phyloP scores from a whole-genome alignment of 2,329 filamentous ascomycete genomes.

The Pyrenophora graminea region DNA sequence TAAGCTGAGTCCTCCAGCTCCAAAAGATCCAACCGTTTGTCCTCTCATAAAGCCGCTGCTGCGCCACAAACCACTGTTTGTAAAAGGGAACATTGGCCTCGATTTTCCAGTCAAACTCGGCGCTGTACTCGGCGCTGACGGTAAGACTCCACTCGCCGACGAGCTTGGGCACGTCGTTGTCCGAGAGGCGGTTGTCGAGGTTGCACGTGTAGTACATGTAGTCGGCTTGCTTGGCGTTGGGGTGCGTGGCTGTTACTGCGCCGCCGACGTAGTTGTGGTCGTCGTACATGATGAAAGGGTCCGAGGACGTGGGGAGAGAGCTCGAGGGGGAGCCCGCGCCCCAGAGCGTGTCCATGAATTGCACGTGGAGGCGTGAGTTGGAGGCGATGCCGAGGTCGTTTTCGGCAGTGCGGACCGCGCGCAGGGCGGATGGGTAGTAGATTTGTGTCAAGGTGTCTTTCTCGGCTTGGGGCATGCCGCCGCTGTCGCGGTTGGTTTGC shows the following conservation, averaged over 20 bases:
- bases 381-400: constrained; percentile 48
- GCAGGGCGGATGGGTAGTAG: constrained; percentile 57
- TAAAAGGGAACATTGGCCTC: constrained; percentile 56
- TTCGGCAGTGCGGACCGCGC: constrained; percentile 56
- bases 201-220: constrained; percentile 59
- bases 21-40: constrained; percentile 63
- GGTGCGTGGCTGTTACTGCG: constrained; percentile 36
- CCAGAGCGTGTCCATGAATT: constrained; percentile 60
- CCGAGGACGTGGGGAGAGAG: constrained; percentile 40
- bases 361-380: constrained; percentile 58
- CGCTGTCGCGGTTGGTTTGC: constrained; percentile 27
- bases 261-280: constrained; percentile 62
- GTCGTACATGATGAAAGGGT: constrained; percentile 57
- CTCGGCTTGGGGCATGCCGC: constrained; percentile 21
- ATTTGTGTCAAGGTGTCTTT: constrained; percentile 31
- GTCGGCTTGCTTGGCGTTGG: constrained; percentile 46
- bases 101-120: constrained; percentile 48
- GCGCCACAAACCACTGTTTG: constrained; percentile 60
- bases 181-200: constrained; percentile 49
- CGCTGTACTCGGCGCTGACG: constrained; percentile 53
- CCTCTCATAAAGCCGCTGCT: constrained; percentile 60
- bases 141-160: constrained; percentile 66
- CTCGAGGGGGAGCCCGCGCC: constrained; percentile 60
- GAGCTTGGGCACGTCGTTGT: constrained; percentile 50
- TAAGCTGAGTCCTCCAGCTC: constrained; percentile 60